Evolutionary conservation across 2,329 filamentous ascomycete species (phyloP), one percentile per base, ranked within the genome.

Genomic region (Chaetomiaceae sp.): DNA sequence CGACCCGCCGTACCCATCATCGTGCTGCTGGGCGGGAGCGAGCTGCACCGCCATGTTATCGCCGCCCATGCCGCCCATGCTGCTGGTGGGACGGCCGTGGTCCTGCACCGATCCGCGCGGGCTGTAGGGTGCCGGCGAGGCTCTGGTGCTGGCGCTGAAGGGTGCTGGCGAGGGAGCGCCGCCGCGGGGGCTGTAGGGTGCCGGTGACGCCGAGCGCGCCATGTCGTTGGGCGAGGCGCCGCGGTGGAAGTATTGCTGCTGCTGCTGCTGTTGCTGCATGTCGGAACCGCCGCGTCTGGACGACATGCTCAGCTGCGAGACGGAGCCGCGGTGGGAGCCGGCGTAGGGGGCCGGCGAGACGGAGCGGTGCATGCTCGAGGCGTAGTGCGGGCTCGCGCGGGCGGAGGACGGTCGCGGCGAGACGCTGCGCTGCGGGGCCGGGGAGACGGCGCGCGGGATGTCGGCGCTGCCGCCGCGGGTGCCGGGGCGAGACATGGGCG

Each of bases 11-110:
- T 57, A 55, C 12, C 50, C 51, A 16, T 43, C 51, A 13, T 55
- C 52, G 12, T 49, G 13, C 27, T 39, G 38, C 27, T 21, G 9
- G 6, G 30, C 45, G 6, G 77, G 75, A 2, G 79, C 82, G 27
- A 89, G 73, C 66, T 89, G 85, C 51, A 89, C 73, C 33, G 85
- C 80, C 82, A 87, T 87, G 16, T 77, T 80, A 49, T 72, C 67
- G 16, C 43, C 23, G 7, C 50, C 39, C 44, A 45, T 39, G 4
- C 35, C 30, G 9, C 34, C 38, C 53, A 55, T 55, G 51, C 58
- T 59, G 37, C 57, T 59, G 3, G 35, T 43, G 41, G 57, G 55
- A 5, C 48, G 40, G n/a, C 19, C 20, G 5, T 50, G 48, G 10
- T 50, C 46, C 21, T 46, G 50, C 69, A 68, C 4, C 79, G 78